Evolutionary conservation across 768 basidiomycete genomes (phyloP).

Genomic region (Termitomyces sp.): DNA sequence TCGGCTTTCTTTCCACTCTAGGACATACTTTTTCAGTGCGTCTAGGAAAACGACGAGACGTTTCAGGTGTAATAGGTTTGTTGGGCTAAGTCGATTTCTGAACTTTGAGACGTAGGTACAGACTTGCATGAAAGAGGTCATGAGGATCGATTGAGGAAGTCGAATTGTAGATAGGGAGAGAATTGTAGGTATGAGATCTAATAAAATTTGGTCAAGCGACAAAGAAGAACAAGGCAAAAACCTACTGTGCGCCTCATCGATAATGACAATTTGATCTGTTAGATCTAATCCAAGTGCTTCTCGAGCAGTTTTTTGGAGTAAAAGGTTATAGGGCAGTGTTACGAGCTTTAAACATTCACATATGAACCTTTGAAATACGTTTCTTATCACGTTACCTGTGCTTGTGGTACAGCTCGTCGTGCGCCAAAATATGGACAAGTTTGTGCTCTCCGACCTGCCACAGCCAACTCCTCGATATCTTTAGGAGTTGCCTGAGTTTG

Average conservation of each 20-base stretch:
- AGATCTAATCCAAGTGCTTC: constrained; percentile 86
- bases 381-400: constrained; percentile 51
- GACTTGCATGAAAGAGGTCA: constrained; percentile 67
- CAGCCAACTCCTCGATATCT: constrained; percentile 91
- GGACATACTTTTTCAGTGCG: constrained; percentile 54
- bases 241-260: constrained; percentile 97
- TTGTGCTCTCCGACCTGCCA: constrained; percentile 56
- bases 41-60: constrained; percentile 72
- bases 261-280: constrained; percentile 77
- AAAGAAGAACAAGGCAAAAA: constrained; percentile 6
- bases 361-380: neutral
- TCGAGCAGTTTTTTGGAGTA: constrained; percentile 76
- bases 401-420: constrained; percentile 80
- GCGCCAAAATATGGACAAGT: constrained; percentile 95
- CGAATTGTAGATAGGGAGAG: constrained; percentile 77
- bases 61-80: constrained; percentile 74
- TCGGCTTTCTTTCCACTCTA: constrained; percentile 43
- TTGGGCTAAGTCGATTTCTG: constrained; percentile 63
- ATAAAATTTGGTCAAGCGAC: constrained; percentile 20
- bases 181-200: constrained; percentile 86
- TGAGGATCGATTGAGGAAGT: constrained; percentile 51
- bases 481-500: constrained; percentile 69
- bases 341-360: constrained; percentile 50
- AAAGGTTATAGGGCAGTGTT: constrained; percentile 90
- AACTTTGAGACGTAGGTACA: constrained; percentile 73